Base-by-base conservation (phyloP, 768 basidiomycete genomes). In the Tricholoma saponaceum region DNA sequence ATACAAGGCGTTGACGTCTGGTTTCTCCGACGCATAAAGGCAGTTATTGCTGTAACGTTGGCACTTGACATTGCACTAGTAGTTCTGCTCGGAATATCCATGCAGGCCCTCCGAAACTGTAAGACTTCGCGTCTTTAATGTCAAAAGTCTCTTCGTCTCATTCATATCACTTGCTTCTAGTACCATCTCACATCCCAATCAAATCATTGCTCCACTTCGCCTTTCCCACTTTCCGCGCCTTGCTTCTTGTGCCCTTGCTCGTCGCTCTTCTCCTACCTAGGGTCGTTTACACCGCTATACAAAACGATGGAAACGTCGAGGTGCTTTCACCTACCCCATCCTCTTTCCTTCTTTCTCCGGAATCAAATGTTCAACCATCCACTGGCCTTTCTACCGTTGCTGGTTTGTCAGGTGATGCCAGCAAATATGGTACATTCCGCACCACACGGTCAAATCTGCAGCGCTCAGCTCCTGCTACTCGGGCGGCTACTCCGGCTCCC, bases 401-500 rank as follows among this genome's bases (percentile, higher is more conserved):
- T 13, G 73, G 73, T 9, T 66, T 73, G 58, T 68, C 70, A 50
- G 64, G 71, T 51, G 76, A 80, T 58, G 64, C 72, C 18, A 78
- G 75, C 69, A 90, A 89, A 69, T 92, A 92, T 67, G 90, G 90
- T 14, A 92, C 90, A 12, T 91, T 90, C 77, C 75, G 73, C 35
- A 73, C 74, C 23, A 69, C 75, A 13, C 79, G 78, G 28, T 82
- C 82, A n/a, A 73, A 74, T 32, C 63, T 79, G 25, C 79, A 79
- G 51, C 72, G 74, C 35, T 86, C 86, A 30, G 77, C 73, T 12
- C 82, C 82, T 10, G 79, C 77, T 1, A 85, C 86, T 14, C 76
- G 83, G 23, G 75, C 80, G 10, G 74, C 82, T 62, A 80, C 77
- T 18, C 79, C 79, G 37, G 73, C 69, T 32, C 80, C 74, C 46